Base-by-base conservation (phyloP, 2,329 filamentous ascomycete genomes). In the Aspergillaceae sp. region DNA sequence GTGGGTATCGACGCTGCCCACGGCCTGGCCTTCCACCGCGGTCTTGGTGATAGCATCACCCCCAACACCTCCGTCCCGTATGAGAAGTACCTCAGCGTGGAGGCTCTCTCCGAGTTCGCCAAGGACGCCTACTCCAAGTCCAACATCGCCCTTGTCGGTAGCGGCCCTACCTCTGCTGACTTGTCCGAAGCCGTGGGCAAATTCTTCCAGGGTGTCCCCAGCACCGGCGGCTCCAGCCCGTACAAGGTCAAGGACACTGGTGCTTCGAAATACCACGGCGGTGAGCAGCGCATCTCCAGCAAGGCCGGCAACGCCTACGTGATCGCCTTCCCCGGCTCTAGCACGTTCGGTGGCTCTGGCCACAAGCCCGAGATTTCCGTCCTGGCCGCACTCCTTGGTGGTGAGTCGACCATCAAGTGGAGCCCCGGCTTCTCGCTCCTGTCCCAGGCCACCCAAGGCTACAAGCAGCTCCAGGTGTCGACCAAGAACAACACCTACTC, bases 321-420 rank as follows among this genome's bases (percentile, higher is more conserved):
- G 56, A 81, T 98, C 64, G 92, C 82, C 52, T 97, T 98, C 84
- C 86, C 89, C 48, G 90, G 91, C 50, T 89, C 88, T 52, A 86
- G 87, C 71, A 82, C 84, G 34, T 79, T 79, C 61, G 83, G 80
- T 35, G 67, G 75, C 58, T 76, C 77, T 53, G 82, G 81, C 60
- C 88, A 87, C 77, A 94, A 95, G 77, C 87, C 92, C 46, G 90
- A 96, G 72, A 80, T 88, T 53, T 80, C 85, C 52, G 89, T 98
- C 52, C 83, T 98, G 47, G 82, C 86, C 48, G 82, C 89, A 53
- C 83, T 98, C 19, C 85, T 98, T 44, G 92, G 92, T 63, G 92
- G 91, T 51, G 74, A 94, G 70, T 86, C 89, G 45, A 85, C 75
- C 70, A 89, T 97, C 76, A 98, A 97, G 77, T 98, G 91, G 91